Percentiles rank a stretch among this genome's conserved stretches.
Evolutionary conservation across 2,329 filamentous ascomycete species (phyloP).

Genomic region (Nemania bipapillata): DNA sequence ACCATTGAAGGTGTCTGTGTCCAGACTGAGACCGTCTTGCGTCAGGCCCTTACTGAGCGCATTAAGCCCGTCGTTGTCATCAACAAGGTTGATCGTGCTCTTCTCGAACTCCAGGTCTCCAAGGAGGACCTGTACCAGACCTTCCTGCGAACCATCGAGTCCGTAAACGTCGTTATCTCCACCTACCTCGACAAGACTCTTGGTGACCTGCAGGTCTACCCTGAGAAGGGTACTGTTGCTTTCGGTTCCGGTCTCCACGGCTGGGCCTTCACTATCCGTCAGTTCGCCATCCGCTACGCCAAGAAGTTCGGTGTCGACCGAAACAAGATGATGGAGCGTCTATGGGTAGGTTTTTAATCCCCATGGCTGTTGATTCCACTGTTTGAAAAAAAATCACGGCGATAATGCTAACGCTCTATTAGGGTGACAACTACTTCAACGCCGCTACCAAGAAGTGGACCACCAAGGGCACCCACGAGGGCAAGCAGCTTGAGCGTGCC

Average conservation of each 20-base stretch:
- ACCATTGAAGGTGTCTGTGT: slow-evolving; percentile 99
- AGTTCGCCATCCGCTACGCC: slow-evolving; percentile 94
- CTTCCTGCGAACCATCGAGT: slow-evolving; percentile 99
- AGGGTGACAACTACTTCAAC: slow-evolving; percentile 99
- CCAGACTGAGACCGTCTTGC: slow-evolving; percentile 99
- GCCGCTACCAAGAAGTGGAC: slow-evolving; percentile 99
- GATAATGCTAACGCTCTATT: slow-evolving; percentile 37
- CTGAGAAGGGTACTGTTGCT: slow-evolving; percentile 95
- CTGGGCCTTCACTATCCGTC: slow-evolving; percentile 99
- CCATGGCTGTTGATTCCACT: neutral
- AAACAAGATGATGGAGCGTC: slow-evolving; percentile 99
- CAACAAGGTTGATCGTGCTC: slow-evolving; percentile 99
- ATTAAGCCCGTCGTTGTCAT: slow-evolving; percentile 99
- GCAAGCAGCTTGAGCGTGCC: slow-evolving; percentile 92
- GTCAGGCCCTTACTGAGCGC: slow-evolving; percentile 98
- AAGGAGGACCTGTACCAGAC: slow-evolving; percentile 99
- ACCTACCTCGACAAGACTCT: slow-evolving; percentile 98
- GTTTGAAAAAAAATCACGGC: slow-evolving; percentile 28
- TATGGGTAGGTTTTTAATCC: slow-evolving; percentile 77
- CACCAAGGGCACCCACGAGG: slow-evolving; percentile 83
- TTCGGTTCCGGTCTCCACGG: slow-evolving; percentile 99
- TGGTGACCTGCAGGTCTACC: slow-evolving; percentile 98
- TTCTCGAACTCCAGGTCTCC: slow-evolving; percentile 96
- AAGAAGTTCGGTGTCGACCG: slow-evolving; percentile 99
- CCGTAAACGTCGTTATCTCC: slow-evolving; percentile 99